A percentile compares a stretch with the other conserved stretches of the same genome.
Evolutionary conservation across 1,139 yeast genomes (phyloP).

Genomic region (Candida pseudoviswanathii): DNA sequence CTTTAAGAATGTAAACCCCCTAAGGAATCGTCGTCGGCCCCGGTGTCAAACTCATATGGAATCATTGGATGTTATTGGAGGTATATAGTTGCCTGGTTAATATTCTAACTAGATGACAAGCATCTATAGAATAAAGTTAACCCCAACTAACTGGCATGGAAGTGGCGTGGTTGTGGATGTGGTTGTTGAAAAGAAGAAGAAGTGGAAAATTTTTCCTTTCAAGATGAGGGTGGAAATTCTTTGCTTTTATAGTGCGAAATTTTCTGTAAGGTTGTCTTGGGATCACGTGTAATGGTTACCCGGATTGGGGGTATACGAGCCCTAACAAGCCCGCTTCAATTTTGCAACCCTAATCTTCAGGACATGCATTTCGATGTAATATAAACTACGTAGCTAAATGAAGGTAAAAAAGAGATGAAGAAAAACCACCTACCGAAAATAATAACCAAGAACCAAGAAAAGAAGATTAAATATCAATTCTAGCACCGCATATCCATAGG

Average conservation of each 20-base stretch:
- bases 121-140: slow-evolving; percentile 6
- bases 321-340: neutral
- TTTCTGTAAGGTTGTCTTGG: neutral
- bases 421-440: neutral
- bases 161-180: neutral
- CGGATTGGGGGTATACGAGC: neutral
- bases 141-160: slow-evolving; percentile 2
- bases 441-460: neutral
- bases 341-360: neutral
- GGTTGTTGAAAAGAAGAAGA: neutral
- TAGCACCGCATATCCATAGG: neutral
- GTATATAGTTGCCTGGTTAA: slow-evolving; percentile 3
- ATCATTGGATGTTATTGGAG: neutral
- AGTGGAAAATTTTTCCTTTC: neutral
- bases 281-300: neutral
- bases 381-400: no score
- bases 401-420: neutral
- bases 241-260: neutral
- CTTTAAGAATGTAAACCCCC: neutral
- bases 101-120: slow-evolving; percentile 4
- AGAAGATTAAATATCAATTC: neutral
- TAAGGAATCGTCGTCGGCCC: neutral
- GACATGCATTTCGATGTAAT: neutral
- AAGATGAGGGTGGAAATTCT: neutral
- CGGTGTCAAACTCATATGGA: neutral